Evolutionary conservation across 2,329 filamentous ascomycete species (phyloP).

Genomic region (Zymoseptoria passerinii): DNA sequence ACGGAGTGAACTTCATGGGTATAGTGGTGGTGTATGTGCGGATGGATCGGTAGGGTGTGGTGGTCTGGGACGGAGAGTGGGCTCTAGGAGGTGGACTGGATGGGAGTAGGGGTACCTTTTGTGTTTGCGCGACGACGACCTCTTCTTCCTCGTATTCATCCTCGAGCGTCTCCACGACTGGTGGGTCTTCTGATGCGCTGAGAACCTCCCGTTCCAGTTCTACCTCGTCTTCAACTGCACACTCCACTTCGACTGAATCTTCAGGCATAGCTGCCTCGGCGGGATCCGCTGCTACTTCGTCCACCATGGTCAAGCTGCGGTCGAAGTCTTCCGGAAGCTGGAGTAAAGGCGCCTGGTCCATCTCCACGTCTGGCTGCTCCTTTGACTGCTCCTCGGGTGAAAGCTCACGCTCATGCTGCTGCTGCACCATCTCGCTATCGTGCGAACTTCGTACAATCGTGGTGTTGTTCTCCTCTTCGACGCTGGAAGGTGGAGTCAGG

Average conservation of each 20-base stretch:
- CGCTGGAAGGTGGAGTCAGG: slow-evolving; percentile 55
- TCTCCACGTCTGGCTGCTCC: slow-evolving; percentile 8
- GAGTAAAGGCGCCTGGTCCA: slow-evolving; percentile 5
- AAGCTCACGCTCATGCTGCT: not conserved
- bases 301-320: slow-evolving; percentile 20
- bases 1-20: slow-evolving; percentile 39
- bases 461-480: slow-evolving; percentile 43
- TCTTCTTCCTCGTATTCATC: slow-evolving; percentile 16
- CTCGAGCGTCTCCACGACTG: slow-evolving; percentile 1
- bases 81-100: slow-evolving; percentile 24
- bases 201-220: not conserved
- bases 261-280: not conserved
- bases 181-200: not conserved
- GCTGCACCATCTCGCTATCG: not conserved
- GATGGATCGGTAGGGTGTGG: slow-evolving; percentile 24
- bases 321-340: slow-evolving; percentile 12
- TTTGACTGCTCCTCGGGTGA: slow-evolving; percentile 8
- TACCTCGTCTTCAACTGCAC: slow-evolving; percentile 10
- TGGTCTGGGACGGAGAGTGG: slow-evolving; percentile 20
- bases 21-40: slow-evolving; percentile 43
- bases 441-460: not conserved
- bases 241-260: not conserved
- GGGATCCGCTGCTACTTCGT: slow-evolving; percentile 4
- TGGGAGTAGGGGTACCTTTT: slow-evolving; percentile 31
- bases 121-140: slow-evolving; percentile 13